phyloP scores from a whole-genome alignment of 331 rosid species.

The Cydonia oblonga region DNA sequence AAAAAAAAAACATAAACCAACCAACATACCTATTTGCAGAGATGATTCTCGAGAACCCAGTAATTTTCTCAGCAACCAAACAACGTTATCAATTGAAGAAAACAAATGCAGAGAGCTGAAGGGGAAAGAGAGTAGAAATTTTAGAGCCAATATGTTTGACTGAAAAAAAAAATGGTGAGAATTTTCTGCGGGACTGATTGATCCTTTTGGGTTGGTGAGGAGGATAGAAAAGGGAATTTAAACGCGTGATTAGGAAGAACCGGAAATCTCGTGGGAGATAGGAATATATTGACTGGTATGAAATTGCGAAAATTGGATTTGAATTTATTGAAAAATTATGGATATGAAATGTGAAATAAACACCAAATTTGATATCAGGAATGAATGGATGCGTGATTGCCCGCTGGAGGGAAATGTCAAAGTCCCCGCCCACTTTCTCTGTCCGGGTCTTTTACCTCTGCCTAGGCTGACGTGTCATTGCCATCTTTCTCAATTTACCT shows the following conservation, averaged over 20 bases:
- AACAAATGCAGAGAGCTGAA: not conserved
- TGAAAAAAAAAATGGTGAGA: not conserved
- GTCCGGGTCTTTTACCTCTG: not conserved
- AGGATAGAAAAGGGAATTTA: not conserved
- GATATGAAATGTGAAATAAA: not conserved
- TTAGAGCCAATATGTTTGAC: not conserved
- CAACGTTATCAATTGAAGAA: not conserved
- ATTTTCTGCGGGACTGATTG: not conserved
- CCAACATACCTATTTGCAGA: not conserved
- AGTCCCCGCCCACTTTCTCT: not conserved
- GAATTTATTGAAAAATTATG: not conserved
- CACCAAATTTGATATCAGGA: not conserved
- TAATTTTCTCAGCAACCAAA: not conserved
- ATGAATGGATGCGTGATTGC: not conserved
- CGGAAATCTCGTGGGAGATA: not conserved
- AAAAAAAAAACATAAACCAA: not conserved
- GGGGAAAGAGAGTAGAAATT: not conserved
- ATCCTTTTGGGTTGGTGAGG: constrained; percentile 1
- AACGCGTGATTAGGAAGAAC: not conserved
- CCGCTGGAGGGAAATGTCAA: not conserved
- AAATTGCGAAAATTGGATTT: not conserved
- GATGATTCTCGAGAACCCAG: not conserved
- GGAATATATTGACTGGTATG: not conserved
- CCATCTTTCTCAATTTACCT: not conserved
- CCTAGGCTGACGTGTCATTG: not conserved